These are phyloP conservation scores for Hibiscus trionum DNA, from an alignment of 345 rosid genomes.

Conservation along the genomic window DNA sequence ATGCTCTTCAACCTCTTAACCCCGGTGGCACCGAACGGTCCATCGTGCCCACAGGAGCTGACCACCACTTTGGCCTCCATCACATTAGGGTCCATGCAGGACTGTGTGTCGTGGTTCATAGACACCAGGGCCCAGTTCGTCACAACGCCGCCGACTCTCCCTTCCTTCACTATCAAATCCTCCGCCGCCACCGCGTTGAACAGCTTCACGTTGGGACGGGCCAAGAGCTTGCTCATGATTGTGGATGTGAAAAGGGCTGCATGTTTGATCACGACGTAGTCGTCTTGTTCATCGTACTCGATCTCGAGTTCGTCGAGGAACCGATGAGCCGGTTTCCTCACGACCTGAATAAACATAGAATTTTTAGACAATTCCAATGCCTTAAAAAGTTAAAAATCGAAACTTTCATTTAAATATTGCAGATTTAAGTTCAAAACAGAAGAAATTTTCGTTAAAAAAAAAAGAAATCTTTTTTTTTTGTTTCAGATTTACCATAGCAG, in stretches of 20 bases:
- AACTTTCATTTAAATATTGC: no score
- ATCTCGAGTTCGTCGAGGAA: constrained; percentile 76
- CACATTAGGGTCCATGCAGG: constrained; percentile 96
- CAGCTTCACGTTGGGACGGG: constrained; percentile 89
- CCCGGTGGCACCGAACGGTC: constrained; percentile 90
- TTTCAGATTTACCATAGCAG: constrained; percentile 51
- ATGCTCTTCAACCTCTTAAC: constrained; percentile 86
- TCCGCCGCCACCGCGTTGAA: constrained; percentile 94
- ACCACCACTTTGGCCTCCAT: constrained; percentile 99
- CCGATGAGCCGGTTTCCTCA: constrained; percentile 82
- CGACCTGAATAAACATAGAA: constrained; percentile 37
- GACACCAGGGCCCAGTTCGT: constrained; percentile 95
- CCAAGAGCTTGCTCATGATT: constrained; percentile 94
- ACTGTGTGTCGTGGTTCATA: constrained; percentile 89
- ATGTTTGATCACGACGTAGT: constrained; percentile 82
- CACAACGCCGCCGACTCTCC: constrained; percentile 71
- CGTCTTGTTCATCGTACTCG: constrained; percentile 82
- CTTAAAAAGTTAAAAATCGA: background rate
- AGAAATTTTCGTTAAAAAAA: background rate
- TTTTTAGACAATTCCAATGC: background rate
- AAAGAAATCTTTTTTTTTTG: background rate
- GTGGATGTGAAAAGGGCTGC: constrained; percentile 94
- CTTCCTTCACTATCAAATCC: constrained; percentile 78
- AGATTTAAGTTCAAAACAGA: background rate
- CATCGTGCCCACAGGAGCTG: constrained; percentile 94